Base-by-base conservation (phyloP, 2,329 filamentous ascomycete species). In the Akanthomyces lecanii region DNA sequence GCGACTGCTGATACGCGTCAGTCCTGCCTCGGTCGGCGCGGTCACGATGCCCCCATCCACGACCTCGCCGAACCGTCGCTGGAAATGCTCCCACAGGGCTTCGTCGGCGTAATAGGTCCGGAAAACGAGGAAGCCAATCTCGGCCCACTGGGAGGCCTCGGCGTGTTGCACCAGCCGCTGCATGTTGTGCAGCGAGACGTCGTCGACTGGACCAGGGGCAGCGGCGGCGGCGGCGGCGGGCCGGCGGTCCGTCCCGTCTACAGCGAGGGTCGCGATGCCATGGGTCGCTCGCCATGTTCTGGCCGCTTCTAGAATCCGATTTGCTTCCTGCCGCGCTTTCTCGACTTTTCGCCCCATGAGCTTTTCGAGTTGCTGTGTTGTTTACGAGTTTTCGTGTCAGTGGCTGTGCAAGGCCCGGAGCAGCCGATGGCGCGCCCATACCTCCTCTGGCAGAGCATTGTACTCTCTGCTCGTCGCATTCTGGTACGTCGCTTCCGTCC, bases 391-490 rank as follows among this genome's bases (percentile, higher is more conserved):
- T 21, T 10, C 12, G 33, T 11, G 42, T 57, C 54, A 57, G 54
- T 57, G 18, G 40, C 16, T 36, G 23, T 21, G 51, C 51, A 53
- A 30, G 28, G 28, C 21, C 21, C 21, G 21, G 21, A 21, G 28
- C 28, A 45, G 12, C 18, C 10, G 18, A 28, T 7, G 25, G 23
- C 38, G 2, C 4, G 4, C 16, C 11, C 38, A 8, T 57, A 57
- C 54, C 11, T 57, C 54, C n/a, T 48, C 54, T 36, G 54, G 54
- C n/a, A 57, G 54, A 57, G 42, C 54, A 57, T 57, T 57, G 54
- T 57, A 57, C n/a, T 57, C 54, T 33, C 11, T 23, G 28, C 42
- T 57, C 23, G 54, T 57, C 8, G 54, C 54, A 18, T 25, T 36
- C 1, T 57, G 28, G 42, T 57, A 48, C 1, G 42, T 57, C 5